Evolutionary conservation across 768 basidiomycete genomes (phyloP).

Genomic region (Podaxis sp.): DNA sequence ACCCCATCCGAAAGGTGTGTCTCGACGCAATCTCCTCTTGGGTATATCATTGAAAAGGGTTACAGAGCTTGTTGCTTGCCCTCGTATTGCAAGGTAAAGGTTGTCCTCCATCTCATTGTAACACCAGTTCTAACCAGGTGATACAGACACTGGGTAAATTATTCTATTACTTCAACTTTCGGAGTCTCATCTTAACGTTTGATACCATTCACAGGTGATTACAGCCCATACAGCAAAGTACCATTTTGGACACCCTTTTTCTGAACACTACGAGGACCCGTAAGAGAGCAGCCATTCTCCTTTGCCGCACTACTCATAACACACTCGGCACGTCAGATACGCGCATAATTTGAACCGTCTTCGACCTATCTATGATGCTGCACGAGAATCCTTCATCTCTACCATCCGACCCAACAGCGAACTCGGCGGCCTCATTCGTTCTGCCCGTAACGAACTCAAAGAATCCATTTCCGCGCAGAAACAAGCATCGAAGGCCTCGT

Average conservation of each 20-base stretch:
- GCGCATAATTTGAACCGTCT: constrained; percentile 52
- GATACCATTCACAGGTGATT: constrained; percentile 42
- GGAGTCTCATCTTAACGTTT: background rate
- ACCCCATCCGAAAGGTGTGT: constrained; percentile 62
- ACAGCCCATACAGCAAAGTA: constrained; percentile 65
- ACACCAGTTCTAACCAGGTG: constrained; percentile 13
- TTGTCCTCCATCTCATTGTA: constrained; percentile 17
- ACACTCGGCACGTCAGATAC: constrained; percentile 38
- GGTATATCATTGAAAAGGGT: constrained; percentile 9
- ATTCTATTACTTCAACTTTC: background rate
- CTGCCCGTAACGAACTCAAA: constrained; percentile 47
- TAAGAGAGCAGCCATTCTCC: constrained; percentile 34
- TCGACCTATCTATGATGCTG: constrained; percentile 51
- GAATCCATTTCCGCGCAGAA: constrained; percentile 13
- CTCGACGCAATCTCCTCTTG: background rate
- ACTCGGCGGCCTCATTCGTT: constrained; percentile 45
- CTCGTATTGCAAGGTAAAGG: constrained; percentile 58
- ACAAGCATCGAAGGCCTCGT: constrained; percentile 23
- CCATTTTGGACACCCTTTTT: constrained; percentile 58
- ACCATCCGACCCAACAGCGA: constrained; percentile 55
- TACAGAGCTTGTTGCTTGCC: constrained; percentile 72
- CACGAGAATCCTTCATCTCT: constrained; percentile 45
- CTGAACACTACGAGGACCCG: constrained; percentile 62
- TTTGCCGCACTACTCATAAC: background rate
- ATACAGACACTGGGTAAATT: constrained; percentile 61